Evolutionary conservation across 1,284 basidiomycete genomes (phyloP).

Genomic region (Paramarasmius palmivorus): DNA sequence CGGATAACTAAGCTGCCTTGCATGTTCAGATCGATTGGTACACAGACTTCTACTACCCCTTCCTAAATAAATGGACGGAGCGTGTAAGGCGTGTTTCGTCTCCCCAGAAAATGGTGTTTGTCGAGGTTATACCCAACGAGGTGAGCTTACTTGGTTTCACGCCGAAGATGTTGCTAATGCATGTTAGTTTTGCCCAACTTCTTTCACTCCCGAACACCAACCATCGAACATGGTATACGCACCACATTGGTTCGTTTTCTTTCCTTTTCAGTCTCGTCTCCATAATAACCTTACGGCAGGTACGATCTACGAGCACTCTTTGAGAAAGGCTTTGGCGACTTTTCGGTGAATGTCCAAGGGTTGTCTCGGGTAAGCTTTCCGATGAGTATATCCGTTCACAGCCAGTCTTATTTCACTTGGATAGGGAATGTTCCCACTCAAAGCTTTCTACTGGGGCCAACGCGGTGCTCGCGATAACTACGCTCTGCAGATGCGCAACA

Average conservation of each 20-base stretch:
- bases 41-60: slow-evolving; percentile 83
- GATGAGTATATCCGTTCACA: background rate
- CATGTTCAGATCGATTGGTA: slow-evolving; percentile 74
- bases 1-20: background rate
- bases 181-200: slow-evolving; percentile 72
- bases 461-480: slow-evolving; percentile 81
- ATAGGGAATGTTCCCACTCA: slow-evolving; percentile 82
- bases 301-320: slow-evolving; percentile 91
- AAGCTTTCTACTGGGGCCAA: slow-evolving; percentile 87
- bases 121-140: slow-evolving; percentile 91
- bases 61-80: slow-evolving; percentile 72
- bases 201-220: slow-evolving; percentile 68
- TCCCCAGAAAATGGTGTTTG: slow-evolving; percentile 70
- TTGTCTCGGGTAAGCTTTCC: slow-evolving; percentile 65
- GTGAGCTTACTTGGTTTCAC: slow-evolving; percentile 37
- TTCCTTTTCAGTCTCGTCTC: background rate
- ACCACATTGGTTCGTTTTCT: slow-evolving; percentile 78
- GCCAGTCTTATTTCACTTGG: slow-evolving; percentile 8
- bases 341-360: slow-evolving; percentile 90
- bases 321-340: slow-evolving; percentile 76
- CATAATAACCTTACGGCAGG: too few relatives aligned
- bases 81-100: slow-evolving; percentile 54
- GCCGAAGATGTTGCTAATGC: background rate
- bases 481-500: slow-evolving; percentile 76
- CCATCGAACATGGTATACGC: slow-evolving; percentile 82